Base-by-base conservation (phyloP, 176 grass and related monocot genomes). In the Raddia guianensis region DNA sequence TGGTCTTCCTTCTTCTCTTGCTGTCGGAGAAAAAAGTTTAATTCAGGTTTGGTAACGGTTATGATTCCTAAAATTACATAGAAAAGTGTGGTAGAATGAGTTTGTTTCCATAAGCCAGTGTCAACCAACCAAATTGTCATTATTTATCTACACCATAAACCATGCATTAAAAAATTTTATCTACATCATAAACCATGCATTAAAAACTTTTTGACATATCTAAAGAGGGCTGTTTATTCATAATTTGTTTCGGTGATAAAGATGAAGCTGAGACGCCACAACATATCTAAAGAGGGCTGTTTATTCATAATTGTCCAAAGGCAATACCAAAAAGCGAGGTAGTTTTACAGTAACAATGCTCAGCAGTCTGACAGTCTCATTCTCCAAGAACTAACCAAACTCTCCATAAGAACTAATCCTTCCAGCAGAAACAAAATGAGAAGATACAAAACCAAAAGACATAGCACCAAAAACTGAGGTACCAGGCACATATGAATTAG, bases 1-100 rank as follows among this genome's bases (percentile, higher is more conserved):
- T 89, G 85, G 53, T 95, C 93, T 83, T 95, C 90, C 77, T 95
- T 83, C 71, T 92, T 89, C 82, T 92, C 87, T 83, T 92, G 84
- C 90, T 92, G 84, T 33, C 9, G 78, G 60, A 27, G 56, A 74
- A 18, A 35, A 62, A 20, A 37, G 14, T 14, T 8, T 32, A 76
- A 18, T 14, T 79, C 52, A 86, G 76, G 66, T 50, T 72, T 68
- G 71, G 32, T 83, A 73, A 46, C n/a, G 27, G 49, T 13, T 47
- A 9, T 9, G 16, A 59, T 50, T 74, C 43, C 8, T 57, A 67
- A 18, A 32, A 49, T 65, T 20, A 56, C 40, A 72, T n/a, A 5
- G 48, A 73, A 48, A 54, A 34, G 35, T 11, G n/a, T 53, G 32
- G 14, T 10, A 59, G 9, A 60, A 68, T 0, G 3, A 12, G 7